A percentile compares a stretch with the other conserved stretches of the same genome.
phyloP scores from a whole-genome alignment of 2,329 filamentous ascomycete genomes.

The Sordariomycetes sp. region DNA sequence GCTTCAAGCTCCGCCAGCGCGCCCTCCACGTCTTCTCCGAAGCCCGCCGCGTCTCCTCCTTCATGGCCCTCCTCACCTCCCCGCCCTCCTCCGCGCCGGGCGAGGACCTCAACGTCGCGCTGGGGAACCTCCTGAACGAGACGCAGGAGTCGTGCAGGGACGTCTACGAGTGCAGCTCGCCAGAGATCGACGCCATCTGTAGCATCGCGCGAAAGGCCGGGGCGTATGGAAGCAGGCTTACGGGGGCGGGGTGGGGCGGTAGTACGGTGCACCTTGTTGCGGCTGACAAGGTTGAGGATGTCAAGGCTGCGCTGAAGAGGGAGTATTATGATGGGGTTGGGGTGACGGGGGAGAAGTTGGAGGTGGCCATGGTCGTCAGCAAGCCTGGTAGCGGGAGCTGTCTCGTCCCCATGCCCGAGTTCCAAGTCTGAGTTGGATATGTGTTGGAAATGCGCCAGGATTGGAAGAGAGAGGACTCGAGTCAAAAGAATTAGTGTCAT shows the following conservation, averaged over 20 bases:
- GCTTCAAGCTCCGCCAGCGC: constrained; percentile 77
- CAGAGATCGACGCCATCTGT: constrained; percentile 85
- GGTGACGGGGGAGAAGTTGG: constrained; percentile 56
- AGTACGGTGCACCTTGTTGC: constrained; percentile 91
- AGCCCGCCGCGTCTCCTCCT: constrained; percentile 72
- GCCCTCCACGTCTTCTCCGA: constrained; percentile 86
- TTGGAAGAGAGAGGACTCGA: neutral
- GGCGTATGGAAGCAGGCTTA: constrained; percentile 73
- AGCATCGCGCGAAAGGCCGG: constrained; percentile 64
- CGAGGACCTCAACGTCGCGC: constrained; percentile 42
- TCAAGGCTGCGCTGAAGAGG: constrained; percentile 63
- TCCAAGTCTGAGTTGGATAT: neutral
- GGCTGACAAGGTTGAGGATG: constrained; percentile 63
- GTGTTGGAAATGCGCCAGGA: neutral
- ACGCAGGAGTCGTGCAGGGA: constrained; percentile 82
- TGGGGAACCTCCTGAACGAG: constrained; percentile 77
- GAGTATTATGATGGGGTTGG: constrained; percentile 68
- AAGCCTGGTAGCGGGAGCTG: constrained; percentile 64
- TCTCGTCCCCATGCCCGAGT: neutral
- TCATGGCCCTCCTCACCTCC: constrained; percentile 62
- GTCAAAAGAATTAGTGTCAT: neutral
- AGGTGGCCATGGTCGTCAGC: constrained; percentile 75
- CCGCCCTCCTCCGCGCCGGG: constrained; percentile 12
- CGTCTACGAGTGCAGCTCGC: constrained; percentile 81
- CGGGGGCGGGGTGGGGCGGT: constrained; percentile 92